phyloP scores from a whole-genome alignment of 75 land plant species.

The Picea sitchensis region DNA sequence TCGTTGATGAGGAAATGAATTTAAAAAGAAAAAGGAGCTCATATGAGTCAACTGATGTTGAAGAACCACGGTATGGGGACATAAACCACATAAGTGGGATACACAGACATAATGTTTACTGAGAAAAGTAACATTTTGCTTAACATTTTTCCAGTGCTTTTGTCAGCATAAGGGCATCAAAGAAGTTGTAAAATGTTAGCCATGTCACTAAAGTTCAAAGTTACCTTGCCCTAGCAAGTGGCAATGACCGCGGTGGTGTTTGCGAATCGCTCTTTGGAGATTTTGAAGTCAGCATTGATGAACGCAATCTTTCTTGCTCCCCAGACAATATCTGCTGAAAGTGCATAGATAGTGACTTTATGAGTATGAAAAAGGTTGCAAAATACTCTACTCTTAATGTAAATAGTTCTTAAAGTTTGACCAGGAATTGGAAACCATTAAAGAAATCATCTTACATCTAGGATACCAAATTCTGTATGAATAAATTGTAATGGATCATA shows the following conservation, averaged over 20 bases:
- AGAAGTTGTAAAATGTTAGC: not conserved
- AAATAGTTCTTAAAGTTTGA: not conserved
- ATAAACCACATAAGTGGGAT: too few species aligned
- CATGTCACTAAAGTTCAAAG: not conserved
- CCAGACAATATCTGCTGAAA: slow-evolving; percentile 7
- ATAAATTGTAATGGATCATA: not conserved
- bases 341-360: slow-evolving; percentile 1
- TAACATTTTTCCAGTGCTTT: not conserved
- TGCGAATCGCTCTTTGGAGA: not conserved
- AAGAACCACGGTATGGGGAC: too few species aligned
- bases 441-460: not conserved
- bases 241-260: not conserved
- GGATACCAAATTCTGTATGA: not conserved
- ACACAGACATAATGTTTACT: not conserved
- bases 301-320: slow-evolving; percentile 4
- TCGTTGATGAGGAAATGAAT: too few species aligned
- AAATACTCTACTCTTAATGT: not conserved
- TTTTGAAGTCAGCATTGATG: not conserved
- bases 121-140: not conserved
- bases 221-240: slow-evolving; percentile 11
- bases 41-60: too few species aligned
- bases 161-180: not conserved
- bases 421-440: not conserved
- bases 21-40: too few species aligned
- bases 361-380: not conserved